Evolutionary conservation across 2,329 filamentous ascomycete species (phyloP), one percentile per base, ranked within the genome.

Genomic region (Fusarium annulatum): DNA sequence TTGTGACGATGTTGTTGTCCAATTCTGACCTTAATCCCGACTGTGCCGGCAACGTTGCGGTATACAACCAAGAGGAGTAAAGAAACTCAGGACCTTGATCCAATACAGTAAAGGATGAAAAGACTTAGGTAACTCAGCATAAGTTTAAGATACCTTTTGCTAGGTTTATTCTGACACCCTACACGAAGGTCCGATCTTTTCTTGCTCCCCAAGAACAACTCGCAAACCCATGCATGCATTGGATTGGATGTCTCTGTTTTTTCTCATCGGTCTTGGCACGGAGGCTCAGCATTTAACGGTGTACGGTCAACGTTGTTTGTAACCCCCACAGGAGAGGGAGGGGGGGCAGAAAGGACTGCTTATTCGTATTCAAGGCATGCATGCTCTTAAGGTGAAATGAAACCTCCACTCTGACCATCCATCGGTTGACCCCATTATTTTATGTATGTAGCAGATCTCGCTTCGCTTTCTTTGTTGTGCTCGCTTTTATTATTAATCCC

Each of bases 351-450:
- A 53, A 39, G 5, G 7, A 36, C 30, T 41, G 66, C 71, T 73
- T 73, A 71, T 73, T 73, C 70, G 70, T 73, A 73, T 73, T 67
- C 34, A 46, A 46, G 8, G 43, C 53, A 67, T 67, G 55, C 56
- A 69, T 63, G 70, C 70, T 73, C 57, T 66, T 60, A 67, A 69
- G 39, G 30, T 69, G 67, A 69, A 69, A 71, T 73, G 69, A 70
- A 73, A 70, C 69, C 70, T 73, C 70, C 66, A 71, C 70, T 71
- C 46, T 72, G 48, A 18, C 42, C 42, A 48, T 55, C 64, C 33
- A 33, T 69, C 33, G 60, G 53, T 56, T 51, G 53, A 56, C 59
- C 60, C 67, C 67, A 70, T 70, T 45, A 48, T 61, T 59, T 18
- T 60, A 28, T 39, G 51, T 46, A 41, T 33, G 30, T 71, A 57